Conservation (phyloP, 352 stramenopile species). For the Phytopythium montanum region DNA sequence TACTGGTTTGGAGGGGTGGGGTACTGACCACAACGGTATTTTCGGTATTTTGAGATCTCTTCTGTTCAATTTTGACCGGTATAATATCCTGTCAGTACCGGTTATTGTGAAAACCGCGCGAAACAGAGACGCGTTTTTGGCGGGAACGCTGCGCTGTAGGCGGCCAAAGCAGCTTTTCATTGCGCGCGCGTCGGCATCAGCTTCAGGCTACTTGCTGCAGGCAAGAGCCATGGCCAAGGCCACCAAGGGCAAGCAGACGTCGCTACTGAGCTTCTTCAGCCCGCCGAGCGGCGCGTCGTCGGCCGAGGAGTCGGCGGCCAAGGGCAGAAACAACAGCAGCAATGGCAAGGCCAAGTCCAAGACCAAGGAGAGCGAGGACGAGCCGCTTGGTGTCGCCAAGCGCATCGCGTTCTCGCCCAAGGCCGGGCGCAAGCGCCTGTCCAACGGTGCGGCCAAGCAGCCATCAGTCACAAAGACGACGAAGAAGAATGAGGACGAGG, state of each 20-base stretch:
- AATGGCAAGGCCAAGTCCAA: conserved; percentile 8
- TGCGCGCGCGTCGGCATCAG: not conserved
- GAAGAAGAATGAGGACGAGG: conserved; percentile 10
- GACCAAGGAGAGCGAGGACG: not conserved
- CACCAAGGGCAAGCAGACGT: conserved; percentile 51
- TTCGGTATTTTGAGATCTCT: too few relatives aligned
- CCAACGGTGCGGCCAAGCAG: conserved; percentile 12
- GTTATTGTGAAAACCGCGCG: too few relatives aligned
- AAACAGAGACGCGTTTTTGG: too few relatives aligned
- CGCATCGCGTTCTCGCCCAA: conserved; percentile 78
- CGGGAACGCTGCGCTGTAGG: too few relatives aligned
- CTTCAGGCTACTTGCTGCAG: not conserved
- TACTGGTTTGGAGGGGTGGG: not conserved
- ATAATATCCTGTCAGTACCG: too few relatives aligned
- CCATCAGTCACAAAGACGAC: not conserved
- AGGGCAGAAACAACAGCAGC: conserved; percentile 4
- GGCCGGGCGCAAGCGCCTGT: conserved; percentile 11
- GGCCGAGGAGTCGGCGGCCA: conserved; percentile 21
- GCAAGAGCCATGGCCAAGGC: conserved; percentile 19
- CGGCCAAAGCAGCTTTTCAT: too few relatives aligned
- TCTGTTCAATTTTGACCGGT: too few relatives aligned
- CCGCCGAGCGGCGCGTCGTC: conserved; percentile 34
- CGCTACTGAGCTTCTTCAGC: conserved; percentile 85
- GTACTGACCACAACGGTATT: too few relatives aligned
- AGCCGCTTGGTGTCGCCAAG: conserved; percentile 27